Evolutionary conservation across 768 basidiomycete species (phyloP).

Genomic region (Hypholoma sublateritium): DNA sequence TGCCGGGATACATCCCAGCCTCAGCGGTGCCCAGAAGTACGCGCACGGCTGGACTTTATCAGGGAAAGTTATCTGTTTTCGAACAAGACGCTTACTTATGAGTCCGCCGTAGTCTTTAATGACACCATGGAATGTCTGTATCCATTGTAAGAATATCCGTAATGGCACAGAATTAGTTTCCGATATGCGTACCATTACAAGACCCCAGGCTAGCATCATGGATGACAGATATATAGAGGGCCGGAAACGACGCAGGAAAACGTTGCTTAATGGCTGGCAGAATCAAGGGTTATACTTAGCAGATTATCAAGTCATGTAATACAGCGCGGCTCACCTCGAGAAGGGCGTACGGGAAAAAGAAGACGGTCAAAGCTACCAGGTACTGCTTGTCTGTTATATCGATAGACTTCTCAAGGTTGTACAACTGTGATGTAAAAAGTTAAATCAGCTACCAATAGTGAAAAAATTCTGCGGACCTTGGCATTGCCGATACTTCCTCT

Average conservation of each 20-base stretch:
- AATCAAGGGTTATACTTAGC: not conserved
- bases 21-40: constrained; percentile 65
- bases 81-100: constrained; percentile 41
- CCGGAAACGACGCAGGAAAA: constrained; percentile 54
- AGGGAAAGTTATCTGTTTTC: not conserved
- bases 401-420: constrained; percentile 55
- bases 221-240: constrained; percentile 68
- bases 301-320: not conserved
- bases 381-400: constrained; percentile 65
- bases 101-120: constrained; percentile 61
- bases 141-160: constrained; percentile 2
- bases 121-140: constrained; percentile 63
- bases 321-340: constrained; percentile 51
- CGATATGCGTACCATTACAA: constrained; percentile 39
- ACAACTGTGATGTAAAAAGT: constrained; percentile 41
- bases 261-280: constrained; percentile 59
- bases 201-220: constrained; percentile 49
- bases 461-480: constrained; percentile 40
- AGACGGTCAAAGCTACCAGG: constrained; percentile 66
- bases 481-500: constrained; percentile 74
- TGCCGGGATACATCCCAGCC: constrained; percentile 55
- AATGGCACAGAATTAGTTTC: not conserved
- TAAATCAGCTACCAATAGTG: not conserved
- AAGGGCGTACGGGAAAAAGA: constrained; percentile 74
- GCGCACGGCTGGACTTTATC: constrained; percentile 43